Base-by-base conservation (phyloP, 1,284 basidiomycete genomes). In the Cutaneotrichosporon sp. region DNA sequence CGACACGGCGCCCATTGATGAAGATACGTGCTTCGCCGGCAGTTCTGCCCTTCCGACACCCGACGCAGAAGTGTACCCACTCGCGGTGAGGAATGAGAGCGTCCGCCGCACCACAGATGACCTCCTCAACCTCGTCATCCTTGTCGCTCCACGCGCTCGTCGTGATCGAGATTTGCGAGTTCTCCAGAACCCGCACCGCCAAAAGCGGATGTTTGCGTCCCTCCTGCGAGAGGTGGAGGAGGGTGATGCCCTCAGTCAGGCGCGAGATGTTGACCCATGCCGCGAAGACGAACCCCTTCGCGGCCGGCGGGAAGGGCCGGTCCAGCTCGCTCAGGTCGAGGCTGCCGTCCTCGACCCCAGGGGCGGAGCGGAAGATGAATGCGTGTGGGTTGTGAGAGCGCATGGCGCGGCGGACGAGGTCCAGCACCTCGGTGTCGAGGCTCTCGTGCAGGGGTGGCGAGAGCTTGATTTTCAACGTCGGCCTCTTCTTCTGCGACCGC, bases 31-130 rank as follows among this genome's bases (percentile, higher is more conserved):
- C 68, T 52, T 79, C 77, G 30, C 71, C 75, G 7, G 63, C 22
- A 16, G 58, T 56, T 4, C 69, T 63, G 0, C 70, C 69, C 58
- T 74, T 76, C 9, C 78, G 71, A 53, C 72, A 69, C 0, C 73
- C 74, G n/a, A 80, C 52, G 0, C 72, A 70, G 60, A 81, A 73
- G 61, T 80, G 78, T 2, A 79, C 73, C 78, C 79, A 81, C 62
- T 76, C 70, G 60, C 72, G 67, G 64, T 81, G 80, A 1, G 78
- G 76, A 2, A 81, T 66, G 58, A 81, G 67, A 7, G 78, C 78
- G 51, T 80, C 78, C 4, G 72, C 70, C 1, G 76, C 73, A 1
- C 69, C 64, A 53, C 79, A 80, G 10, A 80, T 64, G 7, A 77
- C 63, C 62, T 81, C 80, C 4, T 72, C 68, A 1, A 69, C 65